Base-by-base conservation (phyloP, 2,329 filamentous ascomycete genomes). In the Ceratocystis ficicola region DNA sequence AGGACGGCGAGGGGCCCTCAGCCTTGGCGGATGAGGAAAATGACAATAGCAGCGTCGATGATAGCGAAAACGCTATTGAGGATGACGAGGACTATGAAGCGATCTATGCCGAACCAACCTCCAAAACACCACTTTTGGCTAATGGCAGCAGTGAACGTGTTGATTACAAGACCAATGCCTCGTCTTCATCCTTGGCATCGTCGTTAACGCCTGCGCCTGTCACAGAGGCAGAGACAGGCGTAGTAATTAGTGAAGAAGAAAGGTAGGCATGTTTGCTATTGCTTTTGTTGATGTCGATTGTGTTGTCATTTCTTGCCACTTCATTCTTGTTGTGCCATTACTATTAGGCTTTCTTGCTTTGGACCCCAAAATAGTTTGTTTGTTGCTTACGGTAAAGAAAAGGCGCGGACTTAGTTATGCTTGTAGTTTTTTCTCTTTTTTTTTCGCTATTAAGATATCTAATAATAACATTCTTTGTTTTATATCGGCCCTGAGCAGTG, bases 1-100 rank as follows among this genome's bases (percentile, higher is more conserved):
- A 86, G 15, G 84, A 96, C 72, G 86, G 87, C 46, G 84, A 90
- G 7, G 89, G 89, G 78, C 90, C 74, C 73, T 74, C 69, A 41
- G 73, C 65, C 64, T 73, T 74, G 3, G 72, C 63, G 52, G 73
- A 64, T 68, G 72, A 73, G 8, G 44, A 61, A 6, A 46, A 12
- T 52, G 44, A 44, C 30, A 59, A 10, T 41, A 41, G 17, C 55
- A 36, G 32, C 17, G 7, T 17, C 15, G 32, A n/a, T 7, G 55
- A 30, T 0, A 70, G 72, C 22, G 69, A 66, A 8, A 62, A 65
- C n/a, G 63, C 65, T 32, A 46, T 68, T 36, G 55, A 52, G 17
- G 57, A 64, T 3, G 64, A 52, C 4, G 67, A 63, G 46, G 68
- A 59, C 25, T 41, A 3, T 41, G 48, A 22, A 15, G 25, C 22